Evolutionary conservation across 768 basidiomycete species (phyloP).

Genomic region (Strobilomyces confusus): DNA sequence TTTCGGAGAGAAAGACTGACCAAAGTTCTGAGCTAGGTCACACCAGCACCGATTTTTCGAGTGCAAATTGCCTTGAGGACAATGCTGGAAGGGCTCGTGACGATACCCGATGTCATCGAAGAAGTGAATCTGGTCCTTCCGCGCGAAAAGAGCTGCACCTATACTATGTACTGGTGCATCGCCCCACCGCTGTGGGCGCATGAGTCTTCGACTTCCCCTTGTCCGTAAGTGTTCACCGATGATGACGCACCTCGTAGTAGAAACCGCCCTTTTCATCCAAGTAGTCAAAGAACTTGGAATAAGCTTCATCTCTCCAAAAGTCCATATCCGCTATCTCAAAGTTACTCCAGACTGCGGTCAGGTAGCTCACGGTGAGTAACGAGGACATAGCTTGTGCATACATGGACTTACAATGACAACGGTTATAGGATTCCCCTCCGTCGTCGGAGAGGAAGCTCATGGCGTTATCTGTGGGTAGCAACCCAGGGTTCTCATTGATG

Average conservation of each 20-base stretch:
- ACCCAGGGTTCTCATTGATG: conserved; percentile 55
- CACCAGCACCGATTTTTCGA: conserved; percentile 64
- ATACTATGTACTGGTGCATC: conserved; percentile 88
- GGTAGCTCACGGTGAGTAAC: conserved; percentile 5
- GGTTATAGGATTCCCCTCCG: conserved; percentile 63
- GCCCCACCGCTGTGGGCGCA: conserved; percentile 59
- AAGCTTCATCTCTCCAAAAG: conserved; percentile 84
- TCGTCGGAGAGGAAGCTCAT: conserved; percentile 74
- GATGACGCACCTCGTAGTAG: conserved; percentile 72
- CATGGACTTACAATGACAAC: conserved; percentile 65
- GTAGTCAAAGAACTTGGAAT: conserved; percentile 77
- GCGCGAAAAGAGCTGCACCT: conserved; percentile 71
- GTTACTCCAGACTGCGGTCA: conserved; percentile 57
- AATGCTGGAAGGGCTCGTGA: conserved; percentile 78
- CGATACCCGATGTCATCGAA: conserved; percentile 83
- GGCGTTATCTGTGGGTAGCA: conserved; percentile 60
- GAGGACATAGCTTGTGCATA: not conserved
- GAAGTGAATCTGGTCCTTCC: conserved; percentile 74
- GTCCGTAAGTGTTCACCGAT: not conserved
- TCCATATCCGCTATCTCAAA: conserved; percentile 89
- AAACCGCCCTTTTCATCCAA: conserved; percentile 84
- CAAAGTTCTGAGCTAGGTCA: conserved; percentile 66
- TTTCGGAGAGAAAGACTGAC: conserved; percentile 32
- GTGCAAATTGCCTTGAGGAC: conserved; percentile 58
- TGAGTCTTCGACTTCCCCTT: not conserved